A percentile compares a stretch with the other conserved stretches of the same genome.
These are phyloP conservation scores for Pseudozyma sp. DNA, from an alignment of 1,284 basidiomycete genomes.

Conservation along the genomic window DNA sequence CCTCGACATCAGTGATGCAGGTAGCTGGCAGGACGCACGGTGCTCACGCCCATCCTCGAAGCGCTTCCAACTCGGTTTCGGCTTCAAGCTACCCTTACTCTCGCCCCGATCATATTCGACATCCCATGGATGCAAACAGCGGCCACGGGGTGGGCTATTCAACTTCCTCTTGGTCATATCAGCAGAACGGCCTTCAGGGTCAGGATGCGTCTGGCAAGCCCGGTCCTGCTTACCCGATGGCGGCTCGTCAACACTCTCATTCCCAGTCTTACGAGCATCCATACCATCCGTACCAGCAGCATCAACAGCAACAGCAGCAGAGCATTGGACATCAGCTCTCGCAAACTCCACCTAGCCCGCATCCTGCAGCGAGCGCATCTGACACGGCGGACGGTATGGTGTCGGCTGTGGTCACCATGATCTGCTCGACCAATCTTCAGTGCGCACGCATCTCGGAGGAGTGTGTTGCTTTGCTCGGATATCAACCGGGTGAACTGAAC, in stretches of 20 bases:
- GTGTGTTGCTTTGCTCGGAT: slow-evolving; percentile 45
- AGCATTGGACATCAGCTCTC: slow-evolving; percentile 9
- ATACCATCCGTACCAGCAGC: slow-evolving; percentile 15
- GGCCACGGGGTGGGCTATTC: slow-evolving; percentile 12
- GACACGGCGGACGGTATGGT: slow-evolving; percentile 18
- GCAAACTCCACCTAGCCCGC: slow-evolving; percentile 3
- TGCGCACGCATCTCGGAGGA: slow-evolving; percentile 55
- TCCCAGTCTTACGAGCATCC: slow-evolving; percentile 32
- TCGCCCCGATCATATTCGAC: slow-evolving; percentile 41
- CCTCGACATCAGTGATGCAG: slow-evolving; percentile 30
- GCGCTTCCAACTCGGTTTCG: slow-evolving; percentile 48
- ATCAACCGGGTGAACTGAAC: slow-evolving; percentile 46
- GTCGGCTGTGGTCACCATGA: slow-evolving; percentile 51
- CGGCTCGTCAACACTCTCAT: slow-evolving; percentile 22
- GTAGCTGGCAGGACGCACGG: slow-evolving; percentile 38
- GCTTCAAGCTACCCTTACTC: slow-evolving; percentile 51
- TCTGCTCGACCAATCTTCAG: slow-evolving; percentile 57
- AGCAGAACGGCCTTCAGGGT: slow-evolving; percentile 17
- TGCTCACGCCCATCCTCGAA: slow-evolving; percentile 25
- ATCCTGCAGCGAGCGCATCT: slow-evolving; percentile 1
- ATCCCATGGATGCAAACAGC: slow-evolving; percentile 16
- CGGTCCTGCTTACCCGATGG: slow-evolving; percentile 10
- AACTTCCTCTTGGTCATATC: slow-evolving; percentile 16
- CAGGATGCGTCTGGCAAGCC: slow-evolving; percentile 9
- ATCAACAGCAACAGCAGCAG: slow-evolving; percentile 20